These are phyloP conservation scores for Yamadazyma sp. DNA, from an alignment of 1,139 yeast genomes.

Conservation along the genomic window DNA sequence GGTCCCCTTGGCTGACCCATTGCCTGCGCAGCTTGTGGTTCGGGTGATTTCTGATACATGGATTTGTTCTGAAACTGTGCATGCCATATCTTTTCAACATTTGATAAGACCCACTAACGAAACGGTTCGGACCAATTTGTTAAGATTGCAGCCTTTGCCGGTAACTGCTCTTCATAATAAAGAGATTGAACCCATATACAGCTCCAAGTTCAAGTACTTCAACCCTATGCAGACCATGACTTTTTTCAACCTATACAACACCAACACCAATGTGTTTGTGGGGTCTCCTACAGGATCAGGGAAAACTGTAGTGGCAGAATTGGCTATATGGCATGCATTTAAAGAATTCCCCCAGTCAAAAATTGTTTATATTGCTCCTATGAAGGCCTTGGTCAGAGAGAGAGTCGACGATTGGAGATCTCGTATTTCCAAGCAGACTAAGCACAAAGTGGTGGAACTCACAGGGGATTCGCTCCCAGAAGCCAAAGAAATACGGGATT, in stretches of 20 bases:
- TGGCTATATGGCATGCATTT: conserved; percentile 96
- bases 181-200: conserved; percentile 67
- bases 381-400: conserved; percentile 97
- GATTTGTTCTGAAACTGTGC: conserved; percentile 82
- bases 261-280: conserved; percentile 77
- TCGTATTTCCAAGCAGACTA: conserved; percentile 63
- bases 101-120: conserved; percentile 86
- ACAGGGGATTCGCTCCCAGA: conserved; percentile 98
- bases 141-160: conserved; percentile 85
- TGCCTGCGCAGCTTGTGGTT: conserved; percentile 84
- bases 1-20: conserved; percentile 86
- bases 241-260: conserved; percentile 83
- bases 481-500: conserved; percentile 78
- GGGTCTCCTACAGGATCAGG: conserved; percentile 99
- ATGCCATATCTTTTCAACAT: conserved; percentile 86
- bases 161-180: conserved; percentile 73
- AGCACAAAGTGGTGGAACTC: conserved; percentile 77
- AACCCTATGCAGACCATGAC: conserved; percentile 99
- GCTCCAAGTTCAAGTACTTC: conserved; percentile 71
- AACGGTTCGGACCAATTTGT: conserved; percentile 76
- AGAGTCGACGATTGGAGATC: conserved; percentile 93
- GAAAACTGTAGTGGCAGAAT: conserved; percentile 93
- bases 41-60: conserved; percentile 81
- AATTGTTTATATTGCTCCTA: conserved; percentile 95
- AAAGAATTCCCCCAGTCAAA: conserved; percentile 77